A percentile compares a stretch with the other conserved stretches of the same genome.
These are phyloP conservation scores for Rhizoclosmatium globosum DNA, from an alignment of 192 early-diverging fungal genomes.

Conservation along the genomic window DNA sequence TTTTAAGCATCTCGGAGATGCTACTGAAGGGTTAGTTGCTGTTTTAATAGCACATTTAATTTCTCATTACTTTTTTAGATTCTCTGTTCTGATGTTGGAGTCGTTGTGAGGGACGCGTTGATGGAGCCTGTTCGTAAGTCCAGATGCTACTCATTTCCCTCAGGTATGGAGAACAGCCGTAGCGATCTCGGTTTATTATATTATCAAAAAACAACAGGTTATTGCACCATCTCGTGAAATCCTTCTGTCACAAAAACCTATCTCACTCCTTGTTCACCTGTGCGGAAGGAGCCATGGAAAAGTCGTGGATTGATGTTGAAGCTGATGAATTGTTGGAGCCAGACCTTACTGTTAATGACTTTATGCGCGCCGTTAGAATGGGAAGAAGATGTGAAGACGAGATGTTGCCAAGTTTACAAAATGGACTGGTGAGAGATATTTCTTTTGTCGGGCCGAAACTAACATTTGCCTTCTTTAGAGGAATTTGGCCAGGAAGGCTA, in stretches of 20 bases:
- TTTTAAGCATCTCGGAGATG: constrained; percentile 76
- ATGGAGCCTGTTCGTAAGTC: constrained; percentile 97
- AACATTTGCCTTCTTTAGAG: constrained; percentile 26
- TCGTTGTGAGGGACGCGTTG: constrained; percentile 93
- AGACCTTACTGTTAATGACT: constrained; percentile 84
- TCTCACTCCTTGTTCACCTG: constrained; percentile 94
- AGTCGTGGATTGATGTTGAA: constrained; percentile 86
- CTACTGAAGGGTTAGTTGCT: constrained; percentile 77
- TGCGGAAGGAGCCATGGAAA: constrained; percentile 84
- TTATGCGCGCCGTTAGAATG: constrained; percentile 80
- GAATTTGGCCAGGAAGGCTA: constrained; percentile 58
- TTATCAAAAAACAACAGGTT: constrained; percentile 42
- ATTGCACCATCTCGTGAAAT: constrained; percentile 67
- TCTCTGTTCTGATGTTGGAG: constrained; percentile 95
- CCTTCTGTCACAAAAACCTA: constrained; percentile 58
- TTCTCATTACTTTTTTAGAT: constrained; percentile 48
- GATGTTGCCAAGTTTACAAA: constrained; percentile 87
- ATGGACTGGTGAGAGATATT: constrained; percentile 83
- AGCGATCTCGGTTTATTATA: constrained; percentile 20
- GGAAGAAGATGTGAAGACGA: constrained; percentile 84
- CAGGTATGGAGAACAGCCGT: constrained; percentile 50
- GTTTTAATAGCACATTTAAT: constrained; percentile 15
- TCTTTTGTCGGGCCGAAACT: constrained; percentile 53
- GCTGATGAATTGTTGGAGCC: constrained; percentile 93
- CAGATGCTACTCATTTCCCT: constrained; percentile 94